Evolutionary conservation across 2,329 filamentous ascomycete species (phyloP), one percentile per base, ranked within the genome.

Genomic region (Neoscytalidium dimidiatum): DNA sequence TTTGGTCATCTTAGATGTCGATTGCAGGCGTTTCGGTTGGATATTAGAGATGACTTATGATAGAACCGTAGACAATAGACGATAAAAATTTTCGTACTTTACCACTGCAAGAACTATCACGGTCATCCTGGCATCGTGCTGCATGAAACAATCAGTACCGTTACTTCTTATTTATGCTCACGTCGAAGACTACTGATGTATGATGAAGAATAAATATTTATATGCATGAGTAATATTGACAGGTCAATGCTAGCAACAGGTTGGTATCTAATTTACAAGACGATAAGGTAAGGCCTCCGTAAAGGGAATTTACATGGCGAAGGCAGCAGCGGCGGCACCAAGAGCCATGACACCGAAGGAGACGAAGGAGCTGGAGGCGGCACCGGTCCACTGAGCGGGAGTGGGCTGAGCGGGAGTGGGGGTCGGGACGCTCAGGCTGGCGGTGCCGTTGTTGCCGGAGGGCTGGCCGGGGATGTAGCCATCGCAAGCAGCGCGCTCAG

Each of bases 271-370:
- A 41, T 2, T 41, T 41, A 41, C 38, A 41, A 17, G 38, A 41
- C 38, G 13, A 41, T 17, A 17, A 13, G 38, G 38, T 19, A 52
- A 26, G 44, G 28, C 17, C 49, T 31, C 14, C 23, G 23, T 4
- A 29, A 11, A 31, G 28, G 29, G 28, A n/a, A 26, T 43, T 60
- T 60, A 60, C 56, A 60, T 31, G 56, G 33, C 38, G 56, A 60
- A 46, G 33, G 56, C 56, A 17, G 56, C 56, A 21, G 56, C 56
- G 35, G 56, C 56, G 26, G 56, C 56, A 17, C 38, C 56, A n/a
- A 60, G 41, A 6, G 56, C 56, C 56, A 60, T 60, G 56, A 60
- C 56, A 28, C 56, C 56, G 56, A 60, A 60, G n/a, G 56, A 60
- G 38, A 60, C 41, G 56, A 60, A 60, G 14, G 56, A 60, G 41